Percentiles rank a stretch among this genome's conserved stretches.
Evolutionary conservation across 139 green algal species (phyloP).

Genomic region (Trebouxia sp.): DNA sequence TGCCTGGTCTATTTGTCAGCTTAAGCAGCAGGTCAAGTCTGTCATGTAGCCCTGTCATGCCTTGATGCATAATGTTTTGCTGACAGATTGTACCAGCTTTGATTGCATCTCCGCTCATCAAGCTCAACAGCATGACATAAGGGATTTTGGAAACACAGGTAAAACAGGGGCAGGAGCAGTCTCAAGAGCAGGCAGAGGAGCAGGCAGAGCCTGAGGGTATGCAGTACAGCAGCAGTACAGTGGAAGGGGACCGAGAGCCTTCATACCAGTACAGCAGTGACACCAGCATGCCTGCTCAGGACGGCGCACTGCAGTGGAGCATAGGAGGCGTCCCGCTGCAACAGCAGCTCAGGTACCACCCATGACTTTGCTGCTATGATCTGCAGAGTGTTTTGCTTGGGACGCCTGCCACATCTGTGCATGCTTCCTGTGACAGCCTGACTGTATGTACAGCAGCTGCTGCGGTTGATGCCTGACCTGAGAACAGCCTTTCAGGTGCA

Average conservation of each 20-base stretch:
- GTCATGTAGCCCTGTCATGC: no score
- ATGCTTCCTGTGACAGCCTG: background rate
- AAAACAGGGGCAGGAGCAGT: background rate
- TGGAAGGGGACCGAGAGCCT: background rate
- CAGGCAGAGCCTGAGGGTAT: background rate
- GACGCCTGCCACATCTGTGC: no score
- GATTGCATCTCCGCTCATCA: background rate
- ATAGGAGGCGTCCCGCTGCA: conserved; percentile 6
- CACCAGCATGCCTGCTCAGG: background rate
- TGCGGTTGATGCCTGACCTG: no score
- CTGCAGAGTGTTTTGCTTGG: background rate
- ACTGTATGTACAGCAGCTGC: background rate
- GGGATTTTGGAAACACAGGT: background rate
- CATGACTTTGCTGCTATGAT: background rate
- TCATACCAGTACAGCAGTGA: conserved; percentile 7
- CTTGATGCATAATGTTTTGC: no score
- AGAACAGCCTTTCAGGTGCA: background rate
- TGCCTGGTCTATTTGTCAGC: no score
- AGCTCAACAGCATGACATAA: background rate
- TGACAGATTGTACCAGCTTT: no score
- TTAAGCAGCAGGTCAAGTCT: no score
- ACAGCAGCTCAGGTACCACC: background rate
- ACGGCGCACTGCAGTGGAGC: conserved; percentile 20
- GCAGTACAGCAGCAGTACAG: background rate
- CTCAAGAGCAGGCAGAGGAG: background rate